A percentile compares a stretch with the other conserved stretches of the same genome.
These are phyloP conservation scores for Oryza australiensis DNA, from an alignment of 176 grass and related monocot species.

Conservation along the genomic window DNA sequence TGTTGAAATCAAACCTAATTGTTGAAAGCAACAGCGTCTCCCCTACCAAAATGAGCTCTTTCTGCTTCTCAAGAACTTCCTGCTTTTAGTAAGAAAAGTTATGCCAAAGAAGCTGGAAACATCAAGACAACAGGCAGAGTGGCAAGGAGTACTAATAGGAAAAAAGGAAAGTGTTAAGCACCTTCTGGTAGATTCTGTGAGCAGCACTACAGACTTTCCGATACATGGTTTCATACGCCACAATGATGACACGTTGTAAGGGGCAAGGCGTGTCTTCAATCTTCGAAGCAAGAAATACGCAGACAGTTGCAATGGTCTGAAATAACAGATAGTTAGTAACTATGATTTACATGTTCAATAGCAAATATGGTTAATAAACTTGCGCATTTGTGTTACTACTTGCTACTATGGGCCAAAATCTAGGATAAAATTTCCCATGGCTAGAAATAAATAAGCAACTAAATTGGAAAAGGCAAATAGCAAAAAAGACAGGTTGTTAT, in stretches of 20 bases:
- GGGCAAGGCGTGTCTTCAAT: conserved; percentile 62
- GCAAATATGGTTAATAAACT: conserved; percentile 1
- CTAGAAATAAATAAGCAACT: background rate
- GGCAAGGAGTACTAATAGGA: conserved; percentile 11
- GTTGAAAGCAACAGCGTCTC: conserved; percentile 68
- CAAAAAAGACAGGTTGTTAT: background rate
- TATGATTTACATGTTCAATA: background rate
- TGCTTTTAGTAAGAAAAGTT: conserved; percentile 35
- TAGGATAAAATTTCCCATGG: background rate
- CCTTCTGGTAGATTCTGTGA: conserved; percentile 54
- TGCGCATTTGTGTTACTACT: background rate
- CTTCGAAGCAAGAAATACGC: conserved; percentile 71
- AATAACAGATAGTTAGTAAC: conserved; percentile 11
- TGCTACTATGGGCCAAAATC: background rate
- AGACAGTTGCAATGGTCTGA: conserved; percentile 69
- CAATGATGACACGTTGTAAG: conserved; percentile 35
- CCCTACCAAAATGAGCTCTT: conserved; percentile 53
- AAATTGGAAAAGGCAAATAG: conserved; percentile 22
- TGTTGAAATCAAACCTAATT: conserved; percentile 71
- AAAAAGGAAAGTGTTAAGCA: conserved; percentile 8
- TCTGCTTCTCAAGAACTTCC: conserved; percentile 59
- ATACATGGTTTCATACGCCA: conserved; percentile 59
- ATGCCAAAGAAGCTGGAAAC: background rate
- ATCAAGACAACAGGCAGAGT: conserved; percentile 20
- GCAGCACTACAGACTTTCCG: conserved; percentile 56